phyloP scores from a whole-genome alignment of 805 yeast species.

The Candida vaughaniae region DNA sequence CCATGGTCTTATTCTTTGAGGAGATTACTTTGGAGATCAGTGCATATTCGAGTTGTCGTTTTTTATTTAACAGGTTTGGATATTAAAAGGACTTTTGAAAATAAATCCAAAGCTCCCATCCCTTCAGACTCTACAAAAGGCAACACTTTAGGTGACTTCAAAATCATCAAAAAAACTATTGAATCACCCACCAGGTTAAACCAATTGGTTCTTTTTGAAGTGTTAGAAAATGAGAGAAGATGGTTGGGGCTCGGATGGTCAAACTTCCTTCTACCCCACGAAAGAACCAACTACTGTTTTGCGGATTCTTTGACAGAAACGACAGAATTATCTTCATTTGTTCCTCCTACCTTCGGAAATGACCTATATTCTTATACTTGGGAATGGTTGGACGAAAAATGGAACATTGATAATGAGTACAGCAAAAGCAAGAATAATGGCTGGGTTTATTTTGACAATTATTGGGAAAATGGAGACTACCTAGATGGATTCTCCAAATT shows the following conservation, averaged over 20 bases:
- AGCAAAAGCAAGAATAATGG: constrained; percentile 42
- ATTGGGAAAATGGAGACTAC: constrained; percentile 44
- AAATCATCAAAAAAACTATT: constrained; percentile 35
- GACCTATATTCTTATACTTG: constrained; percentile 43
- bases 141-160: constrained; percentile 30
- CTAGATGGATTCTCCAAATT: constrained; percentile 49
- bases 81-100: constrained; percentile 12
- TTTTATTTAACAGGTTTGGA: constrained; percentile 43
- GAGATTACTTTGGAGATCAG: constrained; percentile 51
- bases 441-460: constrained; percentile 55
- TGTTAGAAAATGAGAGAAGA: constrained; percentile 58
- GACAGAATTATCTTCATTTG: constrained; percentile 33
- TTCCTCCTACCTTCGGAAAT: constrained; percentile 44
- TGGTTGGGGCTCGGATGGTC: constrained; percentile 67
- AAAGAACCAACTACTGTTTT: constrained; percentile 49
- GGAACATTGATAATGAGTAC: constrained; percentile 47
- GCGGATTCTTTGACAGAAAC: constrained; percentile 29
- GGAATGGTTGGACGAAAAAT: constrained; percentile 56
- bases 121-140: constrained; percentile 15
- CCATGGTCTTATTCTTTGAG: constrained; percentile 48
- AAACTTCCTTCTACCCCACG: constrained; percentile 49
- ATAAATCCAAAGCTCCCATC: constrained; percentile 17
- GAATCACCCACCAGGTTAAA: constrained; percentile 43
- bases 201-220: constrained; percentile 49
- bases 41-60: constrained; percentile 36